A percentile compares a stretch with the other conserved stretches of the same genome.
phyloP scores from a whole-genome alignment of 306 rosid genomes.

The Gillenia trifoliata region DNA sequence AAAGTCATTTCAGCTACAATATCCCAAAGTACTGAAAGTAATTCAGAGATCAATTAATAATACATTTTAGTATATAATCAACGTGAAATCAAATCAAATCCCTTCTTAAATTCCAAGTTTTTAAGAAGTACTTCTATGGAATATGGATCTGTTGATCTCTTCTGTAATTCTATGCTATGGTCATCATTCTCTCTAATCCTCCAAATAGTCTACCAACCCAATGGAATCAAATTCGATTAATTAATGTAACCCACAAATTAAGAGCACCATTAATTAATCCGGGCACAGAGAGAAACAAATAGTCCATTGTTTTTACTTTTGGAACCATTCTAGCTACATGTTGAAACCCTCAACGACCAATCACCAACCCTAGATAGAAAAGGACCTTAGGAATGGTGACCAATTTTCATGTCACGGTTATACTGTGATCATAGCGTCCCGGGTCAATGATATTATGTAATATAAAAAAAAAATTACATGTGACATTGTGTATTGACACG shows the following conservation, averaged over 20 bases:
- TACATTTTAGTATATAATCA: not conserved
- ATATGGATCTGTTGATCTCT: not conserved
- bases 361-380: constrained; percentile 17
- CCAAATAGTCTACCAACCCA: constrained; percentile 38
- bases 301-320: constrained; percentile 37
- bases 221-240: constrained; percentile 37
- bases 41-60: not conserved
- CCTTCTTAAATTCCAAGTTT: not conserved
- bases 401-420: not conserved
- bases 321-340: constrained; percentile 20
- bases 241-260: not conserved
- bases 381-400: not conserved
- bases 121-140: not conserved
- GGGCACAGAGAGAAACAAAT: constrained; percentile 16
- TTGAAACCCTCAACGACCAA: constrained; percentile 11
- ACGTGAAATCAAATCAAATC: not conserved
- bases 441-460: too few species aligned
- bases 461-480: too few species aligned
- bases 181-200: constrained; percentile 5
- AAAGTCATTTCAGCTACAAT: constrained; percentile 48
- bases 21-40: not conserved
- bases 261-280: constrained; percentile 9
- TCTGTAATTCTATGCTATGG: not conserved
- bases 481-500: too few species aligned
- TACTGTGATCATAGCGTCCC: too few species aligned